Conservation (phyloP, 73 alveolate species). For the Stentor roeselii region DNA sequence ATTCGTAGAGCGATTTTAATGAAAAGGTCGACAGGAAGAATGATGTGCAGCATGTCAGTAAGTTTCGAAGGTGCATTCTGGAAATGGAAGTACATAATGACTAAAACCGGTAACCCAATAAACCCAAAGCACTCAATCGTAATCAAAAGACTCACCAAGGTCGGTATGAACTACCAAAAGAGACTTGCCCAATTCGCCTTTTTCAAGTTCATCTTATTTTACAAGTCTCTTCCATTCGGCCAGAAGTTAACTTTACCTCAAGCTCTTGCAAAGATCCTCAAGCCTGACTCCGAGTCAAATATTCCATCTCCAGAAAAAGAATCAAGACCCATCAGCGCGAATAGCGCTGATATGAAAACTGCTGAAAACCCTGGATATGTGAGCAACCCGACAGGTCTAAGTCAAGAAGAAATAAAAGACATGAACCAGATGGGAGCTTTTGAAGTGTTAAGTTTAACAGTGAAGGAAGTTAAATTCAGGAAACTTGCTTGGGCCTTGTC, state of each 20-base stretch:
- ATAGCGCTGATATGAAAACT: not conserved
- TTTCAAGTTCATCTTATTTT: not conserved
- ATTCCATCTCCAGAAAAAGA: not conserved
- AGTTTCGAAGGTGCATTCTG: not conserved
- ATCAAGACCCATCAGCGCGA: not conserved
- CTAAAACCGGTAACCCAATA: not conserved
- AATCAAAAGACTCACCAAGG: not conserved
- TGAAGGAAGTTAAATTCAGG: not conserved
- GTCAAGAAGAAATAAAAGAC: not conserved
- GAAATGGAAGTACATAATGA: constrained; percentile 19
- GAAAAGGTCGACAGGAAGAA: not conserved
- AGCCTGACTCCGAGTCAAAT: not conserved
- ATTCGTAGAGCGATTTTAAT: not conserved
- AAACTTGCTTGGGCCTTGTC: not conserved
- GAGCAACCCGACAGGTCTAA: not conserved
- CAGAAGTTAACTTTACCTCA: constrained; percentile 12
- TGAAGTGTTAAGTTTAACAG: not conserved
- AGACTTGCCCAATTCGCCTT: constrained; percentile 5
- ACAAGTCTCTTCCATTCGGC: not conserved
- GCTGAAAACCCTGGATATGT: not conserved
- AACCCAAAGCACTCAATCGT: not conserved
- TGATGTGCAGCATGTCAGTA: not conserved
- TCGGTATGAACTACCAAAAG: not conserved
- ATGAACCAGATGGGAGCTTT: constrained; percentile 1
- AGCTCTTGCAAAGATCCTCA: not conserved